Percentiles rank a stretch among this genome's conserved stretches.
Evolutionary conservation across 805 yeast species (phyloP).

Genomic region (Starmerella kuoi): DNA sequence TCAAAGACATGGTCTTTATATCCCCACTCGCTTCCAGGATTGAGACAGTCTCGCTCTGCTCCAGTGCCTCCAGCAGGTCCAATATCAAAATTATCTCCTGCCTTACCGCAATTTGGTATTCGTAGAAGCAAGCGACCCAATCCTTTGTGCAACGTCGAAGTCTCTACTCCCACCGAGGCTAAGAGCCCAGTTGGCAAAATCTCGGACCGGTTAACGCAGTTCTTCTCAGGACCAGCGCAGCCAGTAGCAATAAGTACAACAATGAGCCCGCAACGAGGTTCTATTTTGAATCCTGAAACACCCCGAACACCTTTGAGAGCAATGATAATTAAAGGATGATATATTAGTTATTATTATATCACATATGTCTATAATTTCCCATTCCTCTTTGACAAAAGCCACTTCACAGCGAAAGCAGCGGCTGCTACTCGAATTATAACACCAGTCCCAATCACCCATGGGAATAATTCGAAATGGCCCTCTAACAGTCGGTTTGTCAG

Average conservation of each 20-base stretch:
- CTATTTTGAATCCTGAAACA: constrained; percentile 13
- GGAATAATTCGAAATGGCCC: constrained; percentile 23
- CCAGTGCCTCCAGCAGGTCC: too few species aligned
- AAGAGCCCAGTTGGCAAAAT: constrained; percentile 4
- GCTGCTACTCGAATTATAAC: not conserved
- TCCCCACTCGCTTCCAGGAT: too few species aligned
- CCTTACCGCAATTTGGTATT: too few species aligned
- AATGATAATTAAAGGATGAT: not conserved
- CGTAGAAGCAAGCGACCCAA: not conserved
- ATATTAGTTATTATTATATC: not conserved
- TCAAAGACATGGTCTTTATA: too few species aligned
- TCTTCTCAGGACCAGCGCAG: constrained; percentile 8
- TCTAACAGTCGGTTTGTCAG: constrained; percentile 20
- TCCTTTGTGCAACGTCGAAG: not conserved
- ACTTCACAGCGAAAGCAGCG: not conserved
- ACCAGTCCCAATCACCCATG: constrained; percentile 17
- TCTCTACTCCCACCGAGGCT: not conserved
- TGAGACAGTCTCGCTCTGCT: too few species aligned
- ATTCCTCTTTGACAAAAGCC: not conserved
- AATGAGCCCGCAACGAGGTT: constrained; percentile 4
- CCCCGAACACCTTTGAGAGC: constrained; percentile 17
- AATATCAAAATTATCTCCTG: too few species aligned
- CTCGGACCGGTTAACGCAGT: constrained; percentile 3
- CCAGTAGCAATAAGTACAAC: not conserved
- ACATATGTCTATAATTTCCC: not conserved